phyloP scores from a whole-genome alignment of 2,329 filamentous ascomycete genomes.

The Endocalyx cinctus region DNA sequence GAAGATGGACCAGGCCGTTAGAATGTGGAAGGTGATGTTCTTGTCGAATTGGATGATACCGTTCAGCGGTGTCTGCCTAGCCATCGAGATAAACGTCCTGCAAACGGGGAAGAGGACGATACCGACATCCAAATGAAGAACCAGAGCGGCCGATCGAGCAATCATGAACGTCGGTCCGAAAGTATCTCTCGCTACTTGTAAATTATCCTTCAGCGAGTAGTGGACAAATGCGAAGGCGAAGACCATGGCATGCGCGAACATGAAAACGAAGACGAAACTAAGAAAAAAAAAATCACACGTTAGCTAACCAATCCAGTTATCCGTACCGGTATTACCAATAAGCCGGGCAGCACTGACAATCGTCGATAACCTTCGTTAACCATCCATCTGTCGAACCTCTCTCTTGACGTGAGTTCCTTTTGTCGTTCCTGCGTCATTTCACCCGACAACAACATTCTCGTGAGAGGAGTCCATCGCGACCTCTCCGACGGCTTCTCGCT shows the following conservation, averaged over 20 bases:
- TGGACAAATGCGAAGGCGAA: conserved; percentile 79
- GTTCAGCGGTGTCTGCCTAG: conserved; percentile 75
- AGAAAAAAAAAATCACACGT: conserved; percentile 59
- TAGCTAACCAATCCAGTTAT: too few species aligned
- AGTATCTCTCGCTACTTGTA: conserved; percentile 58
- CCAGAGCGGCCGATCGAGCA: conserved; percentile 69
- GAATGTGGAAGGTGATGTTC: conserved; percentile 85
- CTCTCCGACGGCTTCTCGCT: conserved; percentile 58
- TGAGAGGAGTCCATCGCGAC: conserved; percentile 77
- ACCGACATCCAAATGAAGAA: conserved; percentile 77
- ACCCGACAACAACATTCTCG: conserved; percentile 76
- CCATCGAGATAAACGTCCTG: conserved; percentile 76
- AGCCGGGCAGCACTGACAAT: conserved; percentile 55
- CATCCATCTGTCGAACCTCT: conserved; percentile 83
- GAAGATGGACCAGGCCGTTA: conserved; percentile 80
- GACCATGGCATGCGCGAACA: conserved; percentile 67
- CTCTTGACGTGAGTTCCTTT: conserved; percentile 61
- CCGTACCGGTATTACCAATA: conserved; percentile 11
- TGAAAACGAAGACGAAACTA: conserved; percentile 74
- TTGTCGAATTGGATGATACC: conserved; percentile 86
- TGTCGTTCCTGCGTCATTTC: conserved; percentile 74
- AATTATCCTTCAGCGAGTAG: conserved; percentile 72
- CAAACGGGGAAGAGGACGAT: conserved; percentile 78
- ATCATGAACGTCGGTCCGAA: conserved; percentile 76
- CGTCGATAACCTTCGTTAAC: conserved; percentile 80